phyloP scores from a whole-genome alignment of 1,139 yeast genomes.

The Pneumocystis carinii region DNA sequence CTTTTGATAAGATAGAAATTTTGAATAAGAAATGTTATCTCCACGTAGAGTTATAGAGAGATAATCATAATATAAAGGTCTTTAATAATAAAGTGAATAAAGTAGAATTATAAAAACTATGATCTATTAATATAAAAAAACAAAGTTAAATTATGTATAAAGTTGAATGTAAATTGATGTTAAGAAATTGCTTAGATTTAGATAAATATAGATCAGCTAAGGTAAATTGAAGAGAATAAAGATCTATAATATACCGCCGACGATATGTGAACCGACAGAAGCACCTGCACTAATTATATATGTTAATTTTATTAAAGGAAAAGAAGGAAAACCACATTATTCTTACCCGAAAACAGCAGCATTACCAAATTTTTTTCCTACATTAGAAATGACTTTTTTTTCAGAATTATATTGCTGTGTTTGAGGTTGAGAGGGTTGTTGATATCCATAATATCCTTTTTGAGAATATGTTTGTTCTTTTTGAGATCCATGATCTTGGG shows the following conservation, averaged over 20 bases:
- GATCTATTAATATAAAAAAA: background rate
- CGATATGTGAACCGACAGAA: background rate
- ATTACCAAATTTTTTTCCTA: conserved; percentile 75
- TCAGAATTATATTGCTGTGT: conserved; percentile 20
- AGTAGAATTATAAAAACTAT: too few relatives aligned
- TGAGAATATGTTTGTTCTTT: conserved; percentile 18
- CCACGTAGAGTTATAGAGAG: too few relatives aligned
- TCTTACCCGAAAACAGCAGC: conserved; percentile 69
- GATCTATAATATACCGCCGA: background rate
- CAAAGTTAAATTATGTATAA: background rate
- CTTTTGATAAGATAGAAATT: conserved; percentile 38
- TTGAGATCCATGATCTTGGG: conserved; percentile 20
- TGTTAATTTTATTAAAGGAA: background rate
- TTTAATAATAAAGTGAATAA: too few relatives aligned
- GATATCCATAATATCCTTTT: conserved; percentile 16
- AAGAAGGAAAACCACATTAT: background rate
- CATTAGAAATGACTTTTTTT: conserved; percentile 32
- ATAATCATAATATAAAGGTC: too few relatives aligned
- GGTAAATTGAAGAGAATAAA: background rate
- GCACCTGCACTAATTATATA: background rate
- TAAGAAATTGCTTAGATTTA: too few relatives aligned
- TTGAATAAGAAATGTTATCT: conserved; percentile 63
- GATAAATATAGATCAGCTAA: background rate
- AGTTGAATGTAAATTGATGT: conserved; percentile 36
- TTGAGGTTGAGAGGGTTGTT: conserved; percentile 19